A percentile compares a stretch with the other conserved stretches of the same genome.
phyloP scores from a whole-genome alignment of 768 basidiomycete genomes.

The Exidia glandulosa region DNA sequence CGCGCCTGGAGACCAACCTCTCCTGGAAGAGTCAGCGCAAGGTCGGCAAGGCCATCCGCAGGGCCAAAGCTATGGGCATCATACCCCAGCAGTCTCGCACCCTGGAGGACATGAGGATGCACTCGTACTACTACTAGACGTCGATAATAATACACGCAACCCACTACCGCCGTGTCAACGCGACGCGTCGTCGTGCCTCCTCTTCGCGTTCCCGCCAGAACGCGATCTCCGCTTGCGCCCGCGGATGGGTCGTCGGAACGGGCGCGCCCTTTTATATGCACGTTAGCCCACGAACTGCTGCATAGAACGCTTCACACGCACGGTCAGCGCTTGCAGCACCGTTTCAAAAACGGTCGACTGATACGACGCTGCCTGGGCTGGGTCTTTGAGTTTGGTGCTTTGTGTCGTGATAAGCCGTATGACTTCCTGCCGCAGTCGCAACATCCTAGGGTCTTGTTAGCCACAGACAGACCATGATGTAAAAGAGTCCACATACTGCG shows the following conservation, averaged over 20 bases:
- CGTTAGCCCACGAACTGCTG: neutral
- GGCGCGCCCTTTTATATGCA: slow-evolving; percentile 41
- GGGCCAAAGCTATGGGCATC: slow-evolving; percentile 87
- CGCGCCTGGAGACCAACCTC: slow-evolving; percentile 56
- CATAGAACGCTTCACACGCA: slow-evolving; percentile 26
- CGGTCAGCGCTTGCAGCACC: slow-evolving; percentile 65
- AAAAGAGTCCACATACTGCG: slow-evolving; percentile 44
- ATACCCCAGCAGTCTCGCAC: slow-evolving; percentile 33
- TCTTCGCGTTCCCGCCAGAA: slow-evolving; percentile 85
- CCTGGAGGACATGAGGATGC: too few species aligned
- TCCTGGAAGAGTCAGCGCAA: slow-evolving; percentile 71
- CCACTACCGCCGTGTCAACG: slow-evolving; percentile 3
- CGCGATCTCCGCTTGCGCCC: slow-evolving; percentile 74
- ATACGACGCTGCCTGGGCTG: slow-evolving; percentile 51
- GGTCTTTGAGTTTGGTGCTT: slow-evolving; percentile 53
- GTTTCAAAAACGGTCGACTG: slow-evolving; percentile 65
- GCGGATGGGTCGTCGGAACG: slow-evolving; percentile 65
- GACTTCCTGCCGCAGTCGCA: slow-evolving; percentile 77
- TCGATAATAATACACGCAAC: neutral
- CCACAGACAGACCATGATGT: slow-evolving; percentile 1
- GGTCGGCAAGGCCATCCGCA: slow-evolving; percentile 73
- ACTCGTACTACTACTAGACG: too few species aligned
- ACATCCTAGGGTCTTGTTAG: too few species aligned
- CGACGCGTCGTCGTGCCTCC: slow-evolving; percentile 41
- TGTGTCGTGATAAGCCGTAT: slow-evolving; percentile 65